Conservation (phyloP, 352 stramenopile species). For the Phytophthora hibernalis region DNA sequence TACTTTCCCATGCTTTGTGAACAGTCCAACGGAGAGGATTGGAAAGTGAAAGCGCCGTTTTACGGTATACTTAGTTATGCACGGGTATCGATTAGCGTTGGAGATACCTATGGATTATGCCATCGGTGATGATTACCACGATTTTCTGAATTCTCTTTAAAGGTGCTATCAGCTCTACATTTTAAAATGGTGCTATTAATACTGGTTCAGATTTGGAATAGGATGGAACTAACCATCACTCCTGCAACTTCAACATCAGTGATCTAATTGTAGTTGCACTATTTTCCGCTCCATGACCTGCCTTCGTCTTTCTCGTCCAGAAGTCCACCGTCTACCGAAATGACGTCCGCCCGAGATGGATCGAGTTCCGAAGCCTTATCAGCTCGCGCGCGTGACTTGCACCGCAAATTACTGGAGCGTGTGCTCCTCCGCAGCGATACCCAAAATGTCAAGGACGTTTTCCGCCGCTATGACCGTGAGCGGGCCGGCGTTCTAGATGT, state of each 20-base stretch:
- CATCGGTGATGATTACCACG: no score
- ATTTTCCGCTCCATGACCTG: constrained; percentile 22
- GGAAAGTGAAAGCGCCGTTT: no score
- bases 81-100: no score
- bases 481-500: constrained; percentile 52
- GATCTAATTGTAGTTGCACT: constrained; percentile 26
- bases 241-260: constrained; percentile 17
- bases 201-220: no score
- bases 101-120: no score
- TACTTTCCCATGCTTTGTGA: no score
- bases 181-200: no score
- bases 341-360: constrained; percentile 24
- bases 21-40: no score
- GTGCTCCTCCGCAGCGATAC: constrained; percentile 59
- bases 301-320: background rate
- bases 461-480: constrained; percentile 65
- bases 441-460: constrained; percentile 71
- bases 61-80: no score
- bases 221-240: constrained; percentile 19
- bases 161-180: no score
- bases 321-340: background rate
- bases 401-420: constrained; percentile 67
- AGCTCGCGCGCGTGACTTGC: constrained; percentile 44
- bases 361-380: background rate
- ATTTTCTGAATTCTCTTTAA: no score